Conservation (phyloP, 192 early-diverging fungal species). For the Paraglomus brasilianum region DNA sequence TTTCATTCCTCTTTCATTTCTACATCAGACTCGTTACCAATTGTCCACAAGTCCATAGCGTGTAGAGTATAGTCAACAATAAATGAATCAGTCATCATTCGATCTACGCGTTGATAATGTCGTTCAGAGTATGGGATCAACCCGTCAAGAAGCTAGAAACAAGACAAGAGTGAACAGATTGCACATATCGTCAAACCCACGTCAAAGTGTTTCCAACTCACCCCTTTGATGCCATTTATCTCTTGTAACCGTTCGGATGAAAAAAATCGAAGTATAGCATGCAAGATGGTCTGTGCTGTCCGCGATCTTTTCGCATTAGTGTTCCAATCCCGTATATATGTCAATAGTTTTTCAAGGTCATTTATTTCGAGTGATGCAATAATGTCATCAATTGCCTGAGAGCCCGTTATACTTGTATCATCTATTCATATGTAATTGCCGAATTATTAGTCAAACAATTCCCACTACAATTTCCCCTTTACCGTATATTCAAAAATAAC, state of each 20-base stretch:
- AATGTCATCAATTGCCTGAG: constrained; percentile 66
- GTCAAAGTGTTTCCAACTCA: constrained; percentile 22
- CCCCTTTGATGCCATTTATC: constrained; percentile 79
- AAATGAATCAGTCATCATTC: constrained; percentile 76
- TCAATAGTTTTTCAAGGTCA: constrained; percentile 77
- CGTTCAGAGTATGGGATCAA: constrained; percentile 90
- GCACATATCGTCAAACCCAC: not conserved
- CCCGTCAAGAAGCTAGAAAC: constrained; percentile 64
- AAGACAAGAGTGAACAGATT: not conserved
- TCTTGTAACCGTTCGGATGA: constrained; percentile 67
- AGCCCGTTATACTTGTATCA: constrained; percentile 59
- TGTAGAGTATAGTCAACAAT: constrained; percentile 90
- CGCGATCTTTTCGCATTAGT: constrained; percentile 80
- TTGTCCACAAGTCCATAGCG: constrained; percentile 68
- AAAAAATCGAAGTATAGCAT: constrained; percentile 70
- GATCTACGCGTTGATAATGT: constrained; percentile 80
- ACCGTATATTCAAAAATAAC: not conserved
- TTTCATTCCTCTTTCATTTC: not conserved
- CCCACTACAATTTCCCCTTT: too few relatives aligned
- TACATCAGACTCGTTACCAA: constrained; percentile 34
- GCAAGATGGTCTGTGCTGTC: constrained; percentile 78
- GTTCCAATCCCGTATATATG: constrained; percentile 93
- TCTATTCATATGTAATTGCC: constrained; percentile 10
- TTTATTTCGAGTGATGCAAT: constrained; percentile 60
- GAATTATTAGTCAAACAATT: too few relatives aligned